Base-by-base conservation (phyloP, 2,329 filamentous ascomycete species). In the Cladosporium sp. region DNA sequence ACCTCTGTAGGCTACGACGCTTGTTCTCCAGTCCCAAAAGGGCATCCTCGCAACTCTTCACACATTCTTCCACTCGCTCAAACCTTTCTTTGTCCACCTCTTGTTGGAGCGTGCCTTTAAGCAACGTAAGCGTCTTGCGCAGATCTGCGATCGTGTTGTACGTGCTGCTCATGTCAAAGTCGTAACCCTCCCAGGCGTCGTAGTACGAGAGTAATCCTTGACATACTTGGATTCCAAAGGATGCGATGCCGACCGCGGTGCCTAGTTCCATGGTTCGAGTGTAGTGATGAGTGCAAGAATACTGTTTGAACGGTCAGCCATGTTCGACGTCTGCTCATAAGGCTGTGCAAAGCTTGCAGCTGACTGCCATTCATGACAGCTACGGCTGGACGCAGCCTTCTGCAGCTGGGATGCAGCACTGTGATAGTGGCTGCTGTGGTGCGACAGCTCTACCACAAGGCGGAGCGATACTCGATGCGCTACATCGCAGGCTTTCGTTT, bases 151-250 rank as follows among this genome's bases (percentile, higher is more conserved):
- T 48, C 8, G 40, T 11, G 42, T 43, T 27, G 47, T 55, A 48
- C 3, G 53, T 40, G 45, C 32, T 43, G 19, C 18, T 48, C 39
- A 55, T 52, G 32, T 56, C 50, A 11, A 29, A 32, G 11, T 51
- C 22, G 54, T 42, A 54, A 30, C 20, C 43, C 41, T 53, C 53
- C 44, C 44, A 54, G 39, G 13, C 41, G 8, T 56, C 39, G 41
- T 53, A 55, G 37, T 53, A 56, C 13, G 15, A 39, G 7, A 56
- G 43, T 17, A 56, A 44, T 8, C 54, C 54, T 45, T 56, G 54
- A 19, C 54, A 53, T 13, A 51, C 30, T 32, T 55, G 52, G 34
- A 56, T 56, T 4, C 54, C 54, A 17, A 56, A 19, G 3, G 54
- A 56, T 7, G 47, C 47, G 38, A 56, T 43, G 15, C 54, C 54